A percentile compares a stretch with the other conserved stretches of the same genome.
These are phyloP conservation scores for Verticillium alfalfae DNA, from an alignment of 2,329 filamentous ascomycete species.

Conservation along the genomic window DNA sequence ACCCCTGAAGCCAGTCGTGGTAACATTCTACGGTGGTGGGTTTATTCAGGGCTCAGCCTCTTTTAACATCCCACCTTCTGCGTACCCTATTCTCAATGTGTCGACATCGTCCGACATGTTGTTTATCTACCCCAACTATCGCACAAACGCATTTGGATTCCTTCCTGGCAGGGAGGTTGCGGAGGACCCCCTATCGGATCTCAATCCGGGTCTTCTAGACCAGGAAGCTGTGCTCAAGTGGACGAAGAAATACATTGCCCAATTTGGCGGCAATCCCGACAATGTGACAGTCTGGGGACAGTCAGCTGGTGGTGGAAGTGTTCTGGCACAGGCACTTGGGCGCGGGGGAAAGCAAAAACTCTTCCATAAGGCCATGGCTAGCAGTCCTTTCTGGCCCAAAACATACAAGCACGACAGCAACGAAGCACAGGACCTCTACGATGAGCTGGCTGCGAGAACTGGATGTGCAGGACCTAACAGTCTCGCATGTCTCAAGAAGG, in stretches of 20 bases:
- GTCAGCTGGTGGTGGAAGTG: conserved; percentile 18
- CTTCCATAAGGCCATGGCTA: conserved; percentile 22
- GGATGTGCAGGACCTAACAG: conserved; percentile 41
- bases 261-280: conserved; percentile 19
- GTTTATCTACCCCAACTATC: conserved; percentile 43
- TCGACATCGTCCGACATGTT: conserved; percentile 42
- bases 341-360: conserved; percentile 8
- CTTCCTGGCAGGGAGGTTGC: conserved; percentile 42
- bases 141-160: conserved; percentile 52
- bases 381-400: conserved; percentile 54
- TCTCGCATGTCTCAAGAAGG: conserved; percentile 47
- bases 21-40: conserved; percentile 56
- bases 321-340: conserved; percentile 10
- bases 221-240: conserved; percentile 19
- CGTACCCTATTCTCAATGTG: conserved; percentile 53
- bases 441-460: conserved; percentile 35
- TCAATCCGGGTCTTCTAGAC: conserved; percentile 42
- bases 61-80: conserved; percentile 49
- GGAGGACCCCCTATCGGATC: conserved; percentile 33
- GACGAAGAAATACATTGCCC: conserved; percentile 17
- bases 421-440: conserved; percentile 46
- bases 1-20: conserved; percentile 50
- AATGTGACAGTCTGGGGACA: conserved; percentile 20
- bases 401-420: conserved; percentile 45
- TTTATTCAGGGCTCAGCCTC: conserved; percentile 53